A percentile compares a stretch with the other conserved stretches of the same genome.
Evolutionary conservation across 139 green algal species (phyloP).

Genomic region (Chlorella sp.): DNA sequence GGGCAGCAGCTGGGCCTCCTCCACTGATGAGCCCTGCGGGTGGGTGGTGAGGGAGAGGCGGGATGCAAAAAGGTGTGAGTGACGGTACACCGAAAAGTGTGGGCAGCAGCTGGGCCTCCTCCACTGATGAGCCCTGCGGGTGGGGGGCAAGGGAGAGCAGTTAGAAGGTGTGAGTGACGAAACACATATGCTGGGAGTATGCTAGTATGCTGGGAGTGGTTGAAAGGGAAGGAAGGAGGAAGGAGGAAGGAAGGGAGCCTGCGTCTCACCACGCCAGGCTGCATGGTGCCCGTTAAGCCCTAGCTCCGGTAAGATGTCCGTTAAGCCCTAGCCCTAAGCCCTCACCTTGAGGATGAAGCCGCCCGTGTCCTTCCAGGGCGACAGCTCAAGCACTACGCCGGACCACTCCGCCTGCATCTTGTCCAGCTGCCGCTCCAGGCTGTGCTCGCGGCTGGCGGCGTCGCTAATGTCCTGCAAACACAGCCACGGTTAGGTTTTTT

Average conservation of each 20-base stretch:
- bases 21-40: conserved; percentile 20
- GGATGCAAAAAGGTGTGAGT: too few species aligned
- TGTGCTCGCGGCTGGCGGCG: conserved; percentile 36
- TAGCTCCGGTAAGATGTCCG: too few species aligned
- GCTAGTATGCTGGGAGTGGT: too few species aligned
- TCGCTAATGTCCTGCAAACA: conserved; percentile 45
- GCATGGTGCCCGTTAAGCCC: too few species aligned
- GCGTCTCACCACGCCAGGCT: too few species aligned
- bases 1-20: conserved; percentile 53
- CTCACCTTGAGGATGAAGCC: conserved; percentile 50
- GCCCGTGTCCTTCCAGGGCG: conserved; percentile 47
- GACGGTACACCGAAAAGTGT: neutral
- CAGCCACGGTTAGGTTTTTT: too few species aligned
- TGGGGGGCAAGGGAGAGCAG: neutral
- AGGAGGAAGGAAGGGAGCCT: too few species aligned
- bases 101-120: conserved; percentile 53
- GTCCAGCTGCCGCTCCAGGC: conserved; percentile 50
- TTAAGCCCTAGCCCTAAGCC: too few species aligned
- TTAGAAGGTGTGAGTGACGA: too few species aligned
- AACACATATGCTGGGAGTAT: too few species aligned
- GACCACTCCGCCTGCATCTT: conserved; percentile 50
- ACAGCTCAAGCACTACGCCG: conserved; percentile 36
- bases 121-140: conserved; percentile 20
- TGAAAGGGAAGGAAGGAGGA: too few species aligned
- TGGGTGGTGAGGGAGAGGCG: neutral